These are phyloP conservation scores for Alternaria dauci DNA, from an alignment of 2,329 filamentous ascomycete genomes.

Conservation along the genomic window DNA sequence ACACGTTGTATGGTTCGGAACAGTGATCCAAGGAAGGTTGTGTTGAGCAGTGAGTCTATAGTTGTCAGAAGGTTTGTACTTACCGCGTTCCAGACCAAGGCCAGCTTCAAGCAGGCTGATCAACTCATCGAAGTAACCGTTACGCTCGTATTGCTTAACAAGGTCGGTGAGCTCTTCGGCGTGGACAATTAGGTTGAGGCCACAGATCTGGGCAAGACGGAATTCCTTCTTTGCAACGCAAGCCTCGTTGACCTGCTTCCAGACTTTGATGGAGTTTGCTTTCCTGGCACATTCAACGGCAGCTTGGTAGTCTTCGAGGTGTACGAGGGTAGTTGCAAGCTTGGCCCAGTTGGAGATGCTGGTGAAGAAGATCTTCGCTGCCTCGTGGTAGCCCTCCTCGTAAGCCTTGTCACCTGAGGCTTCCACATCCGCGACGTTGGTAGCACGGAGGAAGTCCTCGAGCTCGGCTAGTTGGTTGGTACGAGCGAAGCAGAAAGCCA, in stretches of 20 bases:
- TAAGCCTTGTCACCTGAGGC: conserved; percentile 98
- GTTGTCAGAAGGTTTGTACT: neutral
- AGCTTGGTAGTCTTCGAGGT: conserved; percentile 95
- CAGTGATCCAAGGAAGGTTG: neutral
- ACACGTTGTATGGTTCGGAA: neutral
- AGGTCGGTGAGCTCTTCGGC: conserved; percentile 93
- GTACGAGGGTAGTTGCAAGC: conserved; percentile 95
- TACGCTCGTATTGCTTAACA: conserved; percentile 94
- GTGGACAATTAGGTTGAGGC: conserved; percentile 96
- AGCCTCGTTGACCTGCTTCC: conserved; percentile 97
- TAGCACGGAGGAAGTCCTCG: conserved; percentile 92
- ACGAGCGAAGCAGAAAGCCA: conserved; percentile 93
- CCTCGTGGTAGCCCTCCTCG: conserved; percentile 90
- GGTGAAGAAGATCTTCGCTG: conserved; percentile 97
- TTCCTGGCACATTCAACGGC: conserved; percentile 98
- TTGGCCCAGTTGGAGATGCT: conserved; percentile 99
- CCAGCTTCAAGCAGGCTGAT: conserved; percentile 94
- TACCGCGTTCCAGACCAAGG: conserved; percentile 81
- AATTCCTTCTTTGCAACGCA: conserved; percentile 99
- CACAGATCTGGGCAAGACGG: conserved; percentile 97
- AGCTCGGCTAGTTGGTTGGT: conserved; percentile 91
- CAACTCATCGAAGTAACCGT: conserved; percentile 98
- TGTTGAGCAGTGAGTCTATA: neutral
- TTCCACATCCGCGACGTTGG: conserved; percentile 95
- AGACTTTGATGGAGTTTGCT: conserved; percentile 98